Conservation (phyloP, 139 green algal species). For the Haematococcus lacustris region DNA sequence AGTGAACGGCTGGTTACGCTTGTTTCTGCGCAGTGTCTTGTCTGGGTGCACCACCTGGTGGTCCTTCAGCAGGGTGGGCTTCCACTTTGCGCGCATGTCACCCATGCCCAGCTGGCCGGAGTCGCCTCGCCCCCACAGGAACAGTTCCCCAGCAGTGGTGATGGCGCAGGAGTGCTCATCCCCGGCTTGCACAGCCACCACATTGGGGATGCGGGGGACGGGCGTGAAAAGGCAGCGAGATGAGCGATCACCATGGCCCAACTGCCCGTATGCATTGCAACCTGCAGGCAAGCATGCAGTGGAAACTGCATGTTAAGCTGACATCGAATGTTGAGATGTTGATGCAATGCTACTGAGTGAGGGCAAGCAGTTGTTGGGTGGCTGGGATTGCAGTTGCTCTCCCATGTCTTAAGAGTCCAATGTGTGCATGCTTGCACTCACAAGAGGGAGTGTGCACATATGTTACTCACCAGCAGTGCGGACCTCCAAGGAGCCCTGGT, state of each 20-base stretch:
- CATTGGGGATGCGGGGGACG: slow-evolving; percentile 12
- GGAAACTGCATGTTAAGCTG: no score
- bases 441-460: no score
- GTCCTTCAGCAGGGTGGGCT: slow-evolving; percentile 34
- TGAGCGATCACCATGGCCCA: slow-evolving; percentile 52
- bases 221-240: slow-evolving; percentile 33
- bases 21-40: slow-evolving; percentile 52
- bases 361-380: no score
- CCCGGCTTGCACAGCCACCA: slow-evolving; percentile 53
- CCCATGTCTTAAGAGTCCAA: no score
- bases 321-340: no score
- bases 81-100: slow-evolving; percentile 43
- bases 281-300: slow-evolving; percentile 3
- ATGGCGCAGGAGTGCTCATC: slow-evolving; percentile 63
- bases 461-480: no score
- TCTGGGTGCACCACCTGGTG: slow-evolving; percentile 61
- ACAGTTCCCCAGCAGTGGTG: slow-evolving; percentile 43
- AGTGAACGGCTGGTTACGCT: slow-evolving; percentile 32
- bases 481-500: slow-evolving; percentile 38
- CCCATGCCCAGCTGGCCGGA: slow-evolving; percentile 68
- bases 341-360: no score
- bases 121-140: slow-evolving; percentile 73
- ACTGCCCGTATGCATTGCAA: slow-evolving; percentile 69
- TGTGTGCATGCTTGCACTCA: no score
- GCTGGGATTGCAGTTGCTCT: no score